Evolutionary conservation across 73 alveolate species (phyloP), one percentile per base, ranked within the genome.

Genomic region (Stentor roeselii): DNA sequence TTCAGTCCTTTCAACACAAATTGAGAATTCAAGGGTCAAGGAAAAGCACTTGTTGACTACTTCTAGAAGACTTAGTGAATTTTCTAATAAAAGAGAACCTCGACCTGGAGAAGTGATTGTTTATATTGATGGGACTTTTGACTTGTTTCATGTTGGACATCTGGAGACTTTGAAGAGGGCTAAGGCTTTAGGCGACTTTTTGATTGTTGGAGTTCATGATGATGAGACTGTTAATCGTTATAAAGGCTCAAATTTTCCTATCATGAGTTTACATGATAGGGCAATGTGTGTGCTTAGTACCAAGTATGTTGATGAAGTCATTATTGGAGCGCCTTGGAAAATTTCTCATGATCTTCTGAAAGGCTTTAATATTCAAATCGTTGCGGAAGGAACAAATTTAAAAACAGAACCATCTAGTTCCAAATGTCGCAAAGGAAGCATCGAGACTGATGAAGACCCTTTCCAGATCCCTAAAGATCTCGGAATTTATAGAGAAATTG

Each of bases 331-430:
- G 11, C 94, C 94, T 15, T 89, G 82, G 82, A 80, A 85, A 58
- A 78, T 89, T 31, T 84, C 90, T 30, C 87, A 89, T 74, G 94
- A 89, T 74, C 76, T 89, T 34, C 37, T 89, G 0, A 85, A 89
- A 34, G 67, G 84, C 67, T 78, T 89, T 39, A 84, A 78, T 34
- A 83, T 78, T 41, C 76, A 80, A 85, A 39, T 89, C 60, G 90
- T 96, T 38, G 91, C 99, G 3, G 89, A 75, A 89, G 87, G n/a
- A n/a, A n/a, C n/a, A n/a, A n/a, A n/a, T 27, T 89, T 92, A 31
- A 75, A 89, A 59, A 85, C 86, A 82, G 95, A 94, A 60, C 0
- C n/a, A 3, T 42, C 86, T 75, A 75, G 58, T 4, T 88, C 88
- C 36, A 92, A 91, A 80, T 59, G 85, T 75, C 42, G 86, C 37